A percentile compares a stretch with the other conserved stretches of the same genome.
These are phyloP conservation scores for Xerocomus spinulosus DNA, from an alignment of 768 basidiomycete genomes.

Conservation along the genomic window DNA sequence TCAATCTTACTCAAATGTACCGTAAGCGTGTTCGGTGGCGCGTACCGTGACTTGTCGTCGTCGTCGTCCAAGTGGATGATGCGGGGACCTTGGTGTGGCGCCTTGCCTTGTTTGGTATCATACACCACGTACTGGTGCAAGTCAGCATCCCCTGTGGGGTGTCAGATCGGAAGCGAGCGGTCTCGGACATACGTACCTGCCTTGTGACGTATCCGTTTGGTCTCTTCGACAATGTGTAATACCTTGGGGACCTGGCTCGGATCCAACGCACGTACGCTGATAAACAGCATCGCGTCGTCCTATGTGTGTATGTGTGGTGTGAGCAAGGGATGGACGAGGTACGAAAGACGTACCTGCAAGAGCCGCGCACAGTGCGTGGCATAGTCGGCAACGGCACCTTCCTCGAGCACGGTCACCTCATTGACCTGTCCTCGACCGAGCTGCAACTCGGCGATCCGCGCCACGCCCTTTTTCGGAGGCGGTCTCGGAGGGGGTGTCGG, in stretches of 20 bases:
- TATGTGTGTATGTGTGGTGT: conserved; percentile 20
- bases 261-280: conserved; percentile 63
- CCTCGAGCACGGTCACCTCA: conserved; percentile 65
- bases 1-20: conserved; percentile 83
- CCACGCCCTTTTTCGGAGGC: conserved; percentile 58
- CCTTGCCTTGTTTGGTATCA: conserved; percentile 39
- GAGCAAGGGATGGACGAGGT: no score
- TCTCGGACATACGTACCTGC: conserved; percentile 42
- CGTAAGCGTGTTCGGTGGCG: conserved; percentile 61
- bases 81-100: conserved; percentile 49
- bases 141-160: conserved; percentile 50
- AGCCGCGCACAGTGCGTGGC: conserved; percentile 61
- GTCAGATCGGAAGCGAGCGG: conserved; percentile 11
- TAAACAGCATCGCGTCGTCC: conserved; percentile 80
- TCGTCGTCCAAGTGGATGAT: conserved; percentile 61
- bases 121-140: conserved; percentile 76
- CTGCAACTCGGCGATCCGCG: conserved; percentile 70
- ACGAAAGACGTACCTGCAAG: conserved; percentile 46
- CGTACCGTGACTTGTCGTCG: conserved; percentile 51
- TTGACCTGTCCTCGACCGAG: conserved; percentile 65
- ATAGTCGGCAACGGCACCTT: conserved; percentile 62
- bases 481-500: conserved; percentile 54
- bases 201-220: conserved; percentile 73
- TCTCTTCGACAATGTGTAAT: conserved; percentile 73
- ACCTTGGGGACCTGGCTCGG: conserved; percentile 70